Evolutionary conservation across 2,329 filamentous ascomycete species (phyloP).

Genomic region (Aspergillus glaucus): DNA sequence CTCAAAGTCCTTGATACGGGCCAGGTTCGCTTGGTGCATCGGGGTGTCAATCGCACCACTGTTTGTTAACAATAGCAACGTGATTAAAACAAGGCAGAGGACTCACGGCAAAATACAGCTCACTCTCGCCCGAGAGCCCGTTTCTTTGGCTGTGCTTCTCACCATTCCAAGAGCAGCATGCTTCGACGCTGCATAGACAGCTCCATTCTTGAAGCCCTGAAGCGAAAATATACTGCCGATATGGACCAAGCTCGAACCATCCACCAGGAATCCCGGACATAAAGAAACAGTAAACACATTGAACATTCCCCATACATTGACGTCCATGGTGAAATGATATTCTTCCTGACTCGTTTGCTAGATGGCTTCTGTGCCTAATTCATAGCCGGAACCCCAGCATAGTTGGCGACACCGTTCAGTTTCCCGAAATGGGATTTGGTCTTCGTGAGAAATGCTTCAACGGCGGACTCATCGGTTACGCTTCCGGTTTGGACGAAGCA

Average conservation of each 20-base stretch:
- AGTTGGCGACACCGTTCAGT: conserved; percentile 2
- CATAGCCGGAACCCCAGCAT: background rate
- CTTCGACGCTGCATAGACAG: conserved; percentile 1
- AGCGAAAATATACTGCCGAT: conserved; percentile 2
- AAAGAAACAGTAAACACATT: background rate
- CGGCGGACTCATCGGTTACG: background rate
- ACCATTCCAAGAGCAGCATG: conserved; percentile 3
- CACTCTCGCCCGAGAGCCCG: background rate
- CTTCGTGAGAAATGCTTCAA: conserved; percentile 1
- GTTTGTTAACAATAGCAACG: background rate
- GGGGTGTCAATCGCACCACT: background rate
- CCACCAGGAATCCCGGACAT: conserved; percentile 1
- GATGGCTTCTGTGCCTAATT: background rate
- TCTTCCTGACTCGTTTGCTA: conserved; percentile 1
- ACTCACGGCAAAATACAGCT: background rate
- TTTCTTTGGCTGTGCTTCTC: conserved; percentile 2
- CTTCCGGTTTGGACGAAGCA: background rate
- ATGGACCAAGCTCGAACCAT: conserved; percentile 3
- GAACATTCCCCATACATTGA: conserved; percentile 2
- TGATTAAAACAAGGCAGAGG: background rate
- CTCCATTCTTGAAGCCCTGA: conserved; percentile 2
- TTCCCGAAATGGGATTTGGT: conserved; percentile 1
- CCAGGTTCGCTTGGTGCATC: background rate
- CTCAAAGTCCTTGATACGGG: background rate
- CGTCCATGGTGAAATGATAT: conserved; percentile 2